Percentiles rank a stretch among this genome's conserved stretches.
These are phyloP conservation scores for Nicotiana obtusifolia DNA, from an alignment of 257 asterid genomes.

Conservation along the genomic window DNA sequence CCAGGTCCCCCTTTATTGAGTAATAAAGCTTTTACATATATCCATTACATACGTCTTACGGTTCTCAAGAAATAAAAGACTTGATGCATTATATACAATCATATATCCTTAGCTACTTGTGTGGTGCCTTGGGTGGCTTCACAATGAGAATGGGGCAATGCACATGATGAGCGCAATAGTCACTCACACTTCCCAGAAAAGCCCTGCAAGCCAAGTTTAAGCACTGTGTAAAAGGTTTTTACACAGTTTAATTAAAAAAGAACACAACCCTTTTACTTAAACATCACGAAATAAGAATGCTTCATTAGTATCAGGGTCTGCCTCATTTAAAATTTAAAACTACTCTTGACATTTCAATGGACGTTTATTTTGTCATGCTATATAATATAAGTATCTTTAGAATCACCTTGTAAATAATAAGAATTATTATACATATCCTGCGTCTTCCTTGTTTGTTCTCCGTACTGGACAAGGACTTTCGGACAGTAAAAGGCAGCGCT, in stretches of 20 bases:
- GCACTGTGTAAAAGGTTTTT: neutral
- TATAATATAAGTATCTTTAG: no score
- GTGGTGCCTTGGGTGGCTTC: conserved; percentile 26
- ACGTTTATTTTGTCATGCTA: no score
- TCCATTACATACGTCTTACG: no score
- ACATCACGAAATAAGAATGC: neutral
- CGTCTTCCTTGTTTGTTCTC: no score
- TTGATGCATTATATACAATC: neutral
- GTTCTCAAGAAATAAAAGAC: neutral
- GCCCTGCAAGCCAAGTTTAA: conserved; percentile 30
- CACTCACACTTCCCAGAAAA: conserved; percentile 46
- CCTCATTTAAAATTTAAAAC: neutral
- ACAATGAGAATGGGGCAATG: conserved; percentile 45
- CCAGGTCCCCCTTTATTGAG: no score
- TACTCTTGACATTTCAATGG: no score
- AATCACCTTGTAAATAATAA: no score
- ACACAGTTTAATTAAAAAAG: neutral
- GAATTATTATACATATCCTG: no score
- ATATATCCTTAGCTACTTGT: neutral
- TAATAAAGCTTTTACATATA: no score
- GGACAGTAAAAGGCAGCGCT: no score
- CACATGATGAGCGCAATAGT: conserved; percentile 26
- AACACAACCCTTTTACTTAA: neutral
- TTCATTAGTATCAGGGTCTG: no score
- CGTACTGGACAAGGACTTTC: no score